Percentiles rank a stretch among this genome's conserved stretches.
Evolutionary conservation across 176 grass and related monocot species (phyloP).

Genomic region (Alopecurus myosuroides): DNA sequence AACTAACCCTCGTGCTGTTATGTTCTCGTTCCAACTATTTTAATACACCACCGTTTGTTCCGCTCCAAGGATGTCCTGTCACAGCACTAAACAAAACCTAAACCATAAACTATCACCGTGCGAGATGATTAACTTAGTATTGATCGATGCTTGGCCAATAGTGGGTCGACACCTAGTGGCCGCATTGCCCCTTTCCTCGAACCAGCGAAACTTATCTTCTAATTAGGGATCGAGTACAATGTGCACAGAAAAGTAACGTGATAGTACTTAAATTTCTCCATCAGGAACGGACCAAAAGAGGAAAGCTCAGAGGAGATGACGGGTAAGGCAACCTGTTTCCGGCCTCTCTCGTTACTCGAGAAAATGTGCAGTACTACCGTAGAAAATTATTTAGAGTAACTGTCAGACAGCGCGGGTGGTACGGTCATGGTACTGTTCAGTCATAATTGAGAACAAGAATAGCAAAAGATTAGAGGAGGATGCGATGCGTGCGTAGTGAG

Average conservation of each 20-base stretch:
- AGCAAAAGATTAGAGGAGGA: neutral
- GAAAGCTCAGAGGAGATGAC: slow-evolving; percentile 27
- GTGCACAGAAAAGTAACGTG: neutral
- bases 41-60: neutral
- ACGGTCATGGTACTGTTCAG: neutral
- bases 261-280: neutral
- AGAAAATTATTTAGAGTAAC: neutral
- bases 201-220: slow-evolving; percentile 2
- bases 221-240: neutral
- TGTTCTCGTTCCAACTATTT: neutral
- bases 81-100: neutral
- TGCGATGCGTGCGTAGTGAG: neutral
- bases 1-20: neutral
- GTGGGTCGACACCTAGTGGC: neutral
- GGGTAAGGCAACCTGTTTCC: neutral
- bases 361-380: neutral
- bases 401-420: neutral
- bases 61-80: neutral
- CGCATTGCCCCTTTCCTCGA: slow-evolving; percentile 13
- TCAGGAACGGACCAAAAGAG: slow-evolving; percentile 27
- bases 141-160: neutral
- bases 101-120: neutral
- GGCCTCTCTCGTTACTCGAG: neutral
- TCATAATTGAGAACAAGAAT: neutral
- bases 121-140: slow-evolving; percentile 20